Percentiles rank a stretch among this genome's conserved stretches.
Evolutionary conservation across 345 rosid genomes (phyloP).

Genomic region (Eucalyptus regnans): DNA sequence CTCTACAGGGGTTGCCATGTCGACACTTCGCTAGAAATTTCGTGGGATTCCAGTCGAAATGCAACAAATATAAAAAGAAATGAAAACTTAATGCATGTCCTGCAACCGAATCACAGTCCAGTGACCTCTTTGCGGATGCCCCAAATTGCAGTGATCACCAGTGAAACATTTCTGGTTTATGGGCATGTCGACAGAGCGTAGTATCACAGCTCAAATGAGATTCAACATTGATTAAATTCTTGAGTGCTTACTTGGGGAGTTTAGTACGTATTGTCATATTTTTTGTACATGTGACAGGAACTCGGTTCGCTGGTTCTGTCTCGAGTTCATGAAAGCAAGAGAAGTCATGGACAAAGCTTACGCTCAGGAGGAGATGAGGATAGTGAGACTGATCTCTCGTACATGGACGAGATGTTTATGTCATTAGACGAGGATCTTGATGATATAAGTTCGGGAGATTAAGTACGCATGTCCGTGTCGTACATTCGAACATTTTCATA

Average conservation of each 20-base stretch:
- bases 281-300: background rate
- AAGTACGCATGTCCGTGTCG: background rate
- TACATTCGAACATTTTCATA: background rate
- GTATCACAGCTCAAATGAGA: background rate
- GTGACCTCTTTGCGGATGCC: background rate
- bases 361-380: constrained; percentile 7
- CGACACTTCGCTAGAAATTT: background rate
- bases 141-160: background rate
- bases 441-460: constrained; percentile 11
- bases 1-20: background rate
- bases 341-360: background rate
- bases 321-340: constrained; percentile 17
- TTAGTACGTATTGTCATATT: background rate
- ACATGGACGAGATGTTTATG: constrained; percentile 34
- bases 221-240: background rate
- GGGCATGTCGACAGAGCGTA: background rate
- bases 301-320: constrained; percentile 13
- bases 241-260: background rate
- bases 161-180: background rate
- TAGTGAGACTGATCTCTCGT: constrained; percentile 22
- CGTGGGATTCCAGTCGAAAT: background rate
- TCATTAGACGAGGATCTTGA: constrained; percentile 24
- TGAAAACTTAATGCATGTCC: background rate
- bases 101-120: background rate
- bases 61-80: background rate